Conservation (phyloP, 2,329 filamentous ascomycete genomes). For the Alternaria ventricosa region DNA sequence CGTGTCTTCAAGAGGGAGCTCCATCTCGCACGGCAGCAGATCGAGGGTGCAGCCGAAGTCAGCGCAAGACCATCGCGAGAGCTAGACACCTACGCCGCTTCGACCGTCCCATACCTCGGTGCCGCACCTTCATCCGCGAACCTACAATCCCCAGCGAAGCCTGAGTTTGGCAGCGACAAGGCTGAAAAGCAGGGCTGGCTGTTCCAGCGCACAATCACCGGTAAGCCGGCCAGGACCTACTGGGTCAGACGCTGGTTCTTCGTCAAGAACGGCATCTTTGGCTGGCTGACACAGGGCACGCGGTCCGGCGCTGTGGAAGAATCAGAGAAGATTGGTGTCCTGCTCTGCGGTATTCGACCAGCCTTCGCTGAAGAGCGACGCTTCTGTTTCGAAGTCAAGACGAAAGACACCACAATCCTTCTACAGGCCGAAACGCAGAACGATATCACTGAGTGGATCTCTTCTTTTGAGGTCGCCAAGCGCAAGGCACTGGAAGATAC, state of each 20-base stretch:
- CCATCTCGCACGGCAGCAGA: constrained; percentile 76
- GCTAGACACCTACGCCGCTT: constrained; percentile 88
- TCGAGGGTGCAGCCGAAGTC: constrained; percentile 77
- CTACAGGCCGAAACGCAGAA: constrained; percentile 91
- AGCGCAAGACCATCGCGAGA: constrained; percentile 83
- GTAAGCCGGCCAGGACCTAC: constrained; percentile 86
- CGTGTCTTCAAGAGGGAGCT: constrained; percentile 82
- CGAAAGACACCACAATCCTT: constrained; percentile 87
- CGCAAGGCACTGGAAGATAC: constrained; percentile 85
- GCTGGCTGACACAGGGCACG: constrained; percentile 84
- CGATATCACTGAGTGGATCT: constrained; percentile 93
- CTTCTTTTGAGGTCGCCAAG: constrained; percentile 92
- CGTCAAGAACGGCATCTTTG: constrained; percentile 93
- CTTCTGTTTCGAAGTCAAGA: constrained; percentile 99
- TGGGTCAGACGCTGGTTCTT: constrained; percentile 97
- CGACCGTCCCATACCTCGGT: constrained; percentile 86
- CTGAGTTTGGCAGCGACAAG: constrained; percentile 53
- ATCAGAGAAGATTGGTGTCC: constrained; percentile 92
- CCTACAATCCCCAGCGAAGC: constrained; percentile 59
- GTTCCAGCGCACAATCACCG: constrained; percentile 79
- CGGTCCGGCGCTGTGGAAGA: constrained; percentile 87
- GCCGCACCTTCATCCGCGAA: constrained; percentile 66
- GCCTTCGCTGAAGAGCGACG: constrained; percentile 90
- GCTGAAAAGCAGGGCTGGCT: constrained; percentile 94
- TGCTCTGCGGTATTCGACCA: constrained; percentile 91